phyloP scores from a whole-genome alignment of 208 protist species.

The Acanthamoeba castellanii region DNA sequence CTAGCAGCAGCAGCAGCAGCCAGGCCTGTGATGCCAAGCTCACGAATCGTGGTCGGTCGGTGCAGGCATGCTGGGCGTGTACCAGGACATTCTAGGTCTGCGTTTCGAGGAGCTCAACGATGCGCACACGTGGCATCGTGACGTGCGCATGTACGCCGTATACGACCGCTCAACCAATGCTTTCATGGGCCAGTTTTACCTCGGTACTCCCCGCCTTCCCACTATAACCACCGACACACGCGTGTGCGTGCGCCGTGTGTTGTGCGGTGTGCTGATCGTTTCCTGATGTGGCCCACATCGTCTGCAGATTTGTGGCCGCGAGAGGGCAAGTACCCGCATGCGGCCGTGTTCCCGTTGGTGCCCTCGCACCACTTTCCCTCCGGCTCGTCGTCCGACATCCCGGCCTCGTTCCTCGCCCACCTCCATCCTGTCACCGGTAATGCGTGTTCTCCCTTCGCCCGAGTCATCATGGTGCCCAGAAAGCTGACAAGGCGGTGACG shows the following conservation, averaged over 20 bases:
- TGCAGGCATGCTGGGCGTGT: constrained; percentile 71
- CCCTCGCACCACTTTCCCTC: neutral
- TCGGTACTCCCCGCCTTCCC: constrained; percentile 69
- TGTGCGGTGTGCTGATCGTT: neutral
- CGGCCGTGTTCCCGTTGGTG: constrained; percentile 81
- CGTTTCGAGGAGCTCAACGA: constrained; percentile 44
- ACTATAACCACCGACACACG: too few species aligned
- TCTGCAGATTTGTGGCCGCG: neutral
- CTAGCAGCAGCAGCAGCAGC: too few species aligned
- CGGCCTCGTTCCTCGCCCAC: neutral
- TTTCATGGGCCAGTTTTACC: constrained; percentile 86
- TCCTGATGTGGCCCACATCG: neutral
- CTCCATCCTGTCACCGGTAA: neutral
- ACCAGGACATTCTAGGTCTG: constrained; percentile 82
- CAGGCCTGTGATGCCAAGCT: too few species aligned
- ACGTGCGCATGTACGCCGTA: constrained; percentile 80
- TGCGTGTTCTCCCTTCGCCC: too few species aligned
- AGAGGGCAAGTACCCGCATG: constrained; percentile 87
- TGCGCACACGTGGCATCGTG: constrained; percentile 80
- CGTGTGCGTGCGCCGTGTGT: neutral
- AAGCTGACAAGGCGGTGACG: too few species aligned
- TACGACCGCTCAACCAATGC: constrained; percentile 31
- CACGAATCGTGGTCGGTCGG: too few species aligned
- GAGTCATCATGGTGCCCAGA: too few species aligned
- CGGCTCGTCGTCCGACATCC: neutral